A percentile compares a stretch with the other conserved stretches of the same genome.
Evolutionary conservation across 352 stramenopile genomes (phyloP).

Genomic region (Globisporangium acanthophoron): DNA sequence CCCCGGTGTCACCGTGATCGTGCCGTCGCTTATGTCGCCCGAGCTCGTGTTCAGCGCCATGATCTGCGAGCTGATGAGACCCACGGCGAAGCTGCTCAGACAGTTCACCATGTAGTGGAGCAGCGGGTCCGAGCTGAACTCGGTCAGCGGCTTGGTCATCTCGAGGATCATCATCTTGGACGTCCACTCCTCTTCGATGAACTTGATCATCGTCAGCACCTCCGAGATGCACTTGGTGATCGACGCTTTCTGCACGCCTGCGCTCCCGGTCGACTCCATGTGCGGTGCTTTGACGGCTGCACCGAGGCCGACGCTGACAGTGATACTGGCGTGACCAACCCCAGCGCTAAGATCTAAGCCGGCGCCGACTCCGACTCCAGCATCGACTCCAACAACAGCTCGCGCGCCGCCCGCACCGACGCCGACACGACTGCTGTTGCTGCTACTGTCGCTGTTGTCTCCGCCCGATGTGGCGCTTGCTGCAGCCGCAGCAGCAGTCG

Average conservation of each 20-base stretch:
- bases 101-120: conserved; percentile 70
- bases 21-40: conserved; percentile 7
- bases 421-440: background rate
- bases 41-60: conserved; percentile 32
- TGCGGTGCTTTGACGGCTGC: background rate
- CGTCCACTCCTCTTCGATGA: conserved; percentile 66
- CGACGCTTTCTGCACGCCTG: conserved; percentile 11
- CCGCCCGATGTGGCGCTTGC: background rate
- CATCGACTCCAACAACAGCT: background rate
- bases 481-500: background rate
- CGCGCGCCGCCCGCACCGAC: background rate
- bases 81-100: conserved; percentile 59
- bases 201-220: conserved; percentile 58
- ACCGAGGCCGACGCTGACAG: background rate
- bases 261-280: background rate
- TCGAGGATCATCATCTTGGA: conserved; percentile 71
- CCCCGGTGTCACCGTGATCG: conserved; percentile 21
- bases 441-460: conserved; percentile 1
- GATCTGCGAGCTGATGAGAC: conserved; percentile 54
- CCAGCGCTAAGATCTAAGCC: background rate
- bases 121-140: conserved; percentile 47
- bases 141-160: conserved; percentile 61
- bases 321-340: no score
- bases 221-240: conserved; percentile 56
- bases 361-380: background rate